Percentiles rank a stretch among this genome's conserved stretches.
phyloP scores from a whole-genome alignment of 306 rosid species.

The Luffa aegyptiaca region DNA sequence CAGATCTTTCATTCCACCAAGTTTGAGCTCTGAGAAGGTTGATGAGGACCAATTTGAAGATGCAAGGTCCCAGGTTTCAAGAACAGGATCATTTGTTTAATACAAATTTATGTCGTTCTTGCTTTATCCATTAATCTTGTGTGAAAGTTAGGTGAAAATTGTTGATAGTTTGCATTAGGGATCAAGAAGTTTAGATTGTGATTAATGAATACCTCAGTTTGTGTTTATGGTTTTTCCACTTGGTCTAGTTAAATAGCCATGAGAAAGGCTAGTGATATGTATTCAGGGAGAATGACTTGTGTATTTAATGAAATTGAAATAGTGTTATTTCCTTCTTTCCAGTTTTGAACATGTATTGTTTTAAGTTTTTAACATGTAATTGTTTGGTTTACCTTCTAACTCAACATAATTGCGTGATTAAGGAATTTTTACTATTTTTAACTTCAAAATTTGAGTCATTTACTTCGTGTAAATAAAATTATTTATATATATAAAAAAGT shows the following conservation, averaged over 20 bases:
- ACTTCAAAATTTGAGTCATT: too few species aligned
- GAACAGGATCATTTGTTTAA: constrained; percentile 31
- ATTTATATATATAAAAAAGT: too few species aligned
- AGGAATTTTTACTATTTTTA: too few species aligned
- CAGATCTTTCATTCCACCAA: constrained; percentile 56
- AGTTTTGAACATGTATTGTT: too few species aligned
- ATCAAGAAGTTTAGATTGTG: neutral
- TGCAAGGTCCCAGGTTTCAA: constrained; percentile 54
- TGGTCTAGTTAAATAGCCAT: neutral
- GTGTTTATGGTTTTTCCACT: neutral
- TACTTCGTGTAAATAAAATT: too few species aligned
- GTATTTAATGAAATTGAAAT: neutral
- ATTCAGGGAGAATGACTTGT: neutral
- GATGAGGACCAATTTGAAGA: constrained; percentile 65
- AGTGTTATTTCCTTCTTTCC: neutral
- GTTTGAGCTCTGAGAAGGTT: constrained; percentile 61
- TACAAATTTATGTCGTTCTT: too few species aligned
- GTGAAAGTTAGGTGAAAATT: neutral
- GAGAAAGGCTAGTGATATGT: constrained; percentile 1
- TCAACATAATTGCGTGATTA: too few species aligned
- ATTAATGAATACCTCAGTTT: neutral
- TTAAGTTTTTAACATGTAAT: too few species aligned
- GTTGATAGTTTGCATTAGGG: neutral
- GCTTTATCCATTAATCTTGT: neutral
- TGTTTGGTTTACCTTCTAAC: too few species aligned